phyloP scores from a whole-genome alignment of 2,329 filamentous ascomycete genomes.

The Fusarium xyrophilum region DNA sequence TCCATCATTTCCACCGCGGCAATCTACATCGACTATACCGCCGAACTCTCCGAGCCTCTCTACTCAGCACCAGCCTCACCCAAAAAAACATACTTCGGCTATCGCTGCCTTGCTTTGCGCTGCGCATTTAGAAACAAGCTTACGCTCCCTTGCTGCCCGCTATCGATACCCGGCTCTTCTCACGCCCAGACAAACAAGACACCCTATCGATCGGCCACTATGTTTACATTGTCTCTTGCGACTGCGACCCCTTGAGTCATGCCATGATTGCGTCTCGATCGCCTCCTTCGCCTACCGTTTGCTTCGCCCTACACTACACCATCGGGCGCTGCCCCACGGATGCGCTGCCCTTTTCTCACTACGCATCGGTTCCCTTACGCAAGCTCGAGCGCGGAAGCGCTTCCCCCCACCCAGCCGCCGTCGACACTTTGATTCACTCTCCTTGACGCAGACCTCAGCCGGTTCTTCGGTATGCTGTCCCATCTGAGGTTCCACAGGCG shows the following conservation, averaged over 20 bases:
- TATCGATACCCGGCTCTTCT: slow-evolving; percentile 20
- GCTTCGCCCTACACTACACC: slow-evolving; percentile 31
- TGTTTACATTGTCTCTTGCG: slow-evolving; percentile 35
- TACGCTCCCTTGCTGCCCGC: slow-evolving; percentile 22
- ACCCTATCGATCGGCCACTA: slow-evolving; percentile 26
- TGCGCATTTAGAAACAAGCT: slow-evolving; percentile 13
- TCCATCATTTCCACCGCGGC: background rate
- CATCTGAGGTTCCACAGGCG: slow-evolving; percentile 66
- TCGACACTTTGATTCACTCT: slow-evolving; percentile 34
- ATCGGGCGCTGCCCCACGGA: slow-evolving; percentile 31
- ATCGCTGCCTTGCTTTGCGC: slow-evolving; percentile 9
- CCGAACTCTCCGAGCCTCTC: background rate
- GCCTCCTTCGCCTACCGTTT: slow-evolving; percentile 30
- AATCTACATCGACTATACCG: slow-evolving; percentile 13
- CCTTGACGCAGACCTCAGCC: slow-evolving; percentile 30
- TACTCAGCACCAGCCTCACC: slow-evolving; percentile 7
- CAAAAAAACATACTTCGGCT: background rate
- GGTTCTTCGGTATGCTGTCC: slow-evolving; percentile 53
- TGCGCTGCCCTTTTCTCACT: slow-evolving; percentile 28
- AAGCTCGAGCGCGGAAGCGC: slow-evolving; percentile 23
- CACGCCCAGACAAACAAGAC: slow-evolving; percentile 14
- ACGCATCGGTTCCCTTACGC: slow-evolving; percentile 21
- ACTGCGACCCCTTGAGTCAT: slow-evolving; percentile 39
- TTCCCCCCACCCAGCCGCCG: slow-evolving; percentile 27
- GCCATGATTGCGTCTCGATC: slow-evolving; percentile 40